phyloP scores from a whole-genome alignment of 2,329 filamentous ascomycete species.

The Phialophora expanda region DNA sequence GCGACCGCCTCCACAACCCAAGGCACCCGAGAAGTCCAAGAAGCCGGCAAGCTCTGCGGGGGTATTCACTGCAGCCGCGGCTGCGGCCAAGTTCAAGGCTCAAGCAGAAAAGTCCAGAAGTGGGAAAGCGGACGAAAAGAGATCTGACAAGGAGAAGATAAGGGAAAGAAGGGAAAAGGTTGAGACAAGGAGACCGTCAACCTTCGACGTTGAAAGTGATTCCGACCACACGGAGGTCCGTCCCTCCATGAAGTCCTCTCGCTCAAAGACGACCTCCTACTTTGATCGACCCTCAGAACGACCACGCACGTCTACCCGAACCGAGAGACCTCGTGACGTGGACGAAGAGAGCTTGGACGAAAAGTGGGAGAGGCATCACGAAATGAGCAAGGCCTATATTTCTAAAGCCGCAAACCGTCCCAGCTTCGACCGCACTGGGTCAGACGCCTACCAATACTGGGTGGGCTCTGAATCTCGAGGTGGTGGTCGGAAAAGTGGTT shows the following conservation, averaged over 20 bases:
- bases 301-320: conserved; percentile 36
- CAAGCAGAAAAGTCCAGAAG: conserved; percentile 32
- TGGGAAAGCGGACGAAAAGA: conserved; percentile 46
- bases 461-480: conserved; percentile 16
- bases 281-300: conserved; percentile 26
- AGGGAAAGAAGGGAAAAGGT: conserved; percentile 49
- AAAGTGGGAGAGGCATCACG: conserved; percentile 45
- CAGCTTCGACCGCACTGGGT: conserved; percentile 24
- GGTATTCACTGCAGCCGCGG: conserved; percentile 31
- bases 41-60: conserved; percentile 30
- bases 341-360: conserved; percentile 32
- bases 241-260: conserved; percentile 29
- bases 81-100: conserved; percentile 33
- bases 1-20: conserved; percentile 42
- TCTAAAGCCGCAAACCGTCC: conserved; percentile 33
- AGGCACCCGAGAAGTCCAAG: conserved; percentile 46
- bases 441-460: conserved; percentile 33
- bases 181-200: conserved; percentile 42
- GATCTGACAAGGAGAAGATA: conserved; percentile 51
- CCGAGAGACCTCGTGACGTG: conserved; percentile 36
- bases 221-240: conserved; percentile 38
- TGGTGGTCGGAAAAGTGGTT: conserved; percentile 36
- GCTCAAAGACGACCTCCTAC: conserved; percentile 30
- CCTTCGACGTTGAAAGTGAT: conserved; percentile 45
- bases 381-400: conserved; percentile 49